Evolutionary conservation across 805 yeast species (phyloP).

Genomic region (Wickerhamomyces hampshirensis): DNA sequence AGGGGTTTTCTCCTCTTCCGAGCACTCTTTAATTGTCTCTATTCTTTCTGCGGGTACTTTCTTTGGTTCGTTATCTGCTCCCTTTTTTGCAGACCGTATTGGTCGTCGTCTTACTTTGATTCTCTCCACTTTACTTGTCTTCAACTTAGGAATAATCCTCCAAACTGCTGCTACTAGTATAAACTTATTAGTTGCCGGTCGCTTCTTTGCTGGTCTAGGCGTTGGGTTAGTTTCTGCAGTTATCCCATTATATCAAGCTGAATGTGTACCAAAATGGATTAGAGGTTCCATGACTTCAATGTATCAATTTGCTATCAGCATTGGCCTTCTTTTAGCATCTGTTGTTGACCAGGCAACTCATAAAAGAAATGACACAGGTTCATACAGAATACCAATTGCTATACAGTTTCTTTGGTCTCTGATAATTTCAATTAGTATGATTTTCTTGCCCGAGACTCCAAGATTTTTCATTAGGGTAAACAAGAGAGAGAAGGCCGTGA

Average conservation of each 20-base stretch:
- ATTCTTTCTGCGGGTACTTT: slow-evolving; percentile 68
- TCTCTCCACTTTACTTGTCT: slow-evolving; percentile 38
- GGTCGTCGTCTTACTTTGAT: slow-evolving; percentile 52
- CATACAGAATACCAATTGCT: slow-evolving; percentile 72
- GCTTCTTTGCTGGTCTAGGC: slow-evolving; percentile 65
- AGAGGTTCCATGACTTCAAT: slow-evolving; percentile 77
- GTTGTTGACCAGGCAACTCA: slow-evolving; percentile 67
- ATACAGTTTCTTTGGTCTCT: slow-evolving; percentile 68
- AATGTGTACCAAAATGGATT: slow-evolving; percentile 73
- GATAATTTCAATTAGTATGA: slow-evolving; percentile 54
- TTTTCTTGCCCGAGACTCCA: slow-evolving; percentile 72
- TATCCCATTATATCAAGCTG: slow-evolving; percentile 75
- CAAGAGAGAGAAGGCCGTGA: slow-evolving; percentile 48
- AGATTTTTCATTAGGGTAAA: slow-evolving; percentile 59
- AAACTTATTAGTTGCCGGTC: slow-evolving; percentile 53
- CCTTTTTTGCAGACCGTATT: slow-evolving; percentile 47
- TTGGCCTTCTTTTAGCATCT: slow-evolving; percentile 68
- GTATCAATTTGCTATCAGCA: slow-evolving; percentile 67
- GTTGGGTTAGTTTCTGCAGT: slow-evolving; percentile 70
- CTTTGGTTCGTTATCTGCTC: slow-evolving; percentile 57
- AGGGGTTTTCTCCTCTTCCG: slow-evolving; percentile 38
- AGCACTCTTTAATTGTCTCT: slow-evolving; percentile 58
- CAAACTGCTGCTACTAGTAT: slow-evolving; percentile 42
- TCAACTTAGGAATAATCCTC: slow-evolving; percentile 48
- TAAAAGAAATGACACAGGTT: slow-evolving; percentile 43